Percentiles rank a stretch among this genome's conserved stretches.
These are phyloP conservation scores for Phylloporus sp. DNA, from an alignment of 768 basidiomycete species.

Conservation along the genomic window DNA sequence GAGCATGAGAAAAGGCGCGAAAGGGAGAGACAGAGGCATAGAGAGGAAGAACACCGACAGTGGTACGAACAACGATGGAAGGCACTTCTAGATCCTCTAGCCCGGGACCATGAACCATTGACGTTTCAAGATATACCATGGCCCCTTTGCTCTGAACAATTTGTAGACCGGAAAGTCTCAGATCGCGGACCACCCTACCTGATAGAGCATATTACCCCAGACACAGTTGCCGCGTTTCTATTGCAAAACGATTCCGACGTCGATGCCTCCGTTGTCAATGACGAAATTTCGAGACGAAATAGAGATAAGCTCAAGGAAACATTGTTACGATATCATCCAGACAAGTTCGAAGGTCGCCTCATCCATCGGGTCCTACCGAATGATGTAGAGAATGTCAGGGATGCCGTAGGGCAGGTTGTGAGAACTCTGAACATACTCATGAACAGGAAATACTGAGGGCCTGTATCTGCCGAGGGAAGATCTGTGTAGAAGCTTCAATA, in stretches of 20 bases:
- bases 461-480: neutral
- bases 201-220: constrained; percentile 51
- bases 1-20: constrained; percentile 50
- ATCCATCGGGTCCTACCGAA: constrained; percentile 45
- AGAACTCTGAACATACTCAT: constrained; percentile 58
- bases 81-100: constrained; percentile 36
- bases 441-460: constrained; percentile 24
- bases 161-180: constrained; percentile 15
- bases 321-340: constrained; percentile 72
- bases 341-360: constrained; percentile 76
- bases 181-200: constrained; percentile 14
- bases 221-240: constrained; percentile 57
- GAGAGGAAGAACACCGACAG: constrained; percentile 44
- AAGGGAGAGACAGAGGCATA: constrained; percentile 43
- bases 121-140: constrained; percentile 66
- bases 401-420: constrained; percentile 62
- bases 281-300: constrained; percentile 39
- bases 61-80: constrained; percentile 61
- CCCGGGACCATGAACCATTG: constrained; percentile 30
- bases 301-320: constrained; percentile 66
- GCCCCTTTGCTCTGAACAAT: constrained; percentile 48
- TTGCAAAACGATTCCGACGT: constrained; percentile 29
- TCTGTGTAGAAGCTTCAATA: neutral
- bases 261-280: constrained; percentile 5
- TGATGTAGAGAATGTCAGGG: constrained; percentile 50